Base-by-base conservation (phyloP, 225 moss, liverwort and hornwort genomes). In the Thuidium tamariscinum region DNA sequence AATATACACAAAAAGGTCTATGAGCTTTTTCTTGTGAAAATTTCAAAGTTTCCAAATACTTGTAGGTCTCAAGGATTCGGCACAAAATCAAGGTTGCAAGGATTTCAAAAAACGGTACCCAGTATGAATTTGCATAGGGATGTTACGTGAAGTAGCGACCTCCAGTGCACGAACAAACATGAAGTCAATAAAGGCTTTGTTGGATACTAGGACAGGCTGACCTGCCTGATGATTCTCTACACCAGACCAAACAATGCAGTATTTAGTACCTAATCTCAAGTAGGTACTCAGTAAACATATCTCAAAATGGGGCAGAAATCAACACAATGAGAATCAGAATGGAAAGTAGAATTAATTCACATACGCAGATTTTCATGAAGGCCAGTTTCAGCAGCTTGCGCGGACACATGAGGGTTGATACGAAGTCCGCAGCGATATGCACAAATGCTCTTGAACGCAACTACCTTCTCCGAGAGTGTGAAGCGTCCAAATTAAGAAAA, bases 121-220 rank as follows among this genome's bases (percentile, higher is more conserved):
- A n/a, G 97, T 97, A 62, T 97, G 95, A 77, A 97, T 91, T 89
- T 97, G 97, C 89, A 97, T 91, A 23, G 97, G 96, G 57, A 97
- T 88, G 80, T 92, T 92, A 77, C 88, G 85, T 69, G 80, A 61
- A 51, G 94, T 95, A 69, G 97, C 97, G 74, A 97, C 89, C 88
- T 95, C 95, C 84, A 97, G 88, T 71, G 97, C 95, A 83, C 90
- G 93, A 30, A 92, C 90, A 87, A 97, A 97, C 79, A 96, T 93
- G 80, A 94, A 85, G 89, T 97, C 95, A 22, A 95, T 94, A 64
- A 97, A 84, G 79, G 87, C 89, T 88, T 95, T 97, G 88, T 94
- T 93, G 67, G 92, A 90, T 67, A 97, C 90, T 57, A 95, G 92
- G 32, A 95, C 85, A 73, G 92, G 88, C n/a, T 83, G 88, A 34